Base-by-base conservation (phyloP, 371 early-diverging fungal species). In the Fennellomyces sp. region DNA sequence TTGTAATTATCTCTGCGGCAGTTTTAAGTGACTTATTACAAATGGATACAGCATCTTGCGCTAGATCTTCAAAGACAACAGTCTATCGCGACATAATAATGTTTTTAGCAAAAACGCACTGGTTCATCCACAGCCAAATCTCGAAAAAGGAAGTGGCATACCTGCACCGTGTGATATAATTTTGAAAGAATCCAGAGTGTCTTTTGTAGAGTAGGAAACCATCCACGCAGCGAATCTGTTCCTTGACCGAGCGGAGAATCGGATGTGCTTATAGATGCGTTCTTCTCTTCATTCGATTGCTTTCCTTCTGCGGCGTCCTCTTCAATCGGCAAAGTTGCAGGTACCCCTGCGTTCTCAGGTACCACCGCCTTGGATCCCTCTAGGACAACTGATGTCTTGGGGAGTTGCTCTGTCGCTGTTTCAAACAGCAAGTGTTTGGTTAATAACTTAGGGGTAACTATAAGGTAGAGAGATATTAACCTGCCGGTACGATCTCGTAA, bases 151-250 rank as follows among this genome's bases (percentile, higher is more conserved):
- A 29, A 33, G 7, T 3, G 7, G 60, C 68, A 38, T 70, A 90
- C 90, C 63, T 88, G 87, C 10, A 94, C 85, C 51, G 85, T 83
- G 28, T 81, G 83, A 61, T 92, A 92, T 17, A 94, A 76, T 70
- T 91, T 92, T n/a, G 89, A 85, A 21, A 94, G 69, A 21, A 93
- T 68, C 83, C 89, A 91, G 10, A 94, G 75, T 3, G 93, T 90
- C 61, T 86, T 83, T 64, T 91, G 91, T 21, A 94, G 69, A 0
- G 92, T 90, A 3, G 93, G 93, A 60, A 81, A 94, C 91, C 92
- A 92, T 19, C 89, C 90, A 25, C 82, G 84, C 19, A 74, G 69
- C 53, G 67, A 62, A n/a, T 83, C 73, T 12, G 61, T 66, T 2
- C 64, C 65, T 25, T 74, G 72, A 8, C 61, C 65, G 2, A 76